Percentiles rank a stretch among this genome's conserved stretches.
Evolutionary conservation across 352 stramenopile species (phyloP).

Genomic region (Phytophthora fragariae): DNA sequence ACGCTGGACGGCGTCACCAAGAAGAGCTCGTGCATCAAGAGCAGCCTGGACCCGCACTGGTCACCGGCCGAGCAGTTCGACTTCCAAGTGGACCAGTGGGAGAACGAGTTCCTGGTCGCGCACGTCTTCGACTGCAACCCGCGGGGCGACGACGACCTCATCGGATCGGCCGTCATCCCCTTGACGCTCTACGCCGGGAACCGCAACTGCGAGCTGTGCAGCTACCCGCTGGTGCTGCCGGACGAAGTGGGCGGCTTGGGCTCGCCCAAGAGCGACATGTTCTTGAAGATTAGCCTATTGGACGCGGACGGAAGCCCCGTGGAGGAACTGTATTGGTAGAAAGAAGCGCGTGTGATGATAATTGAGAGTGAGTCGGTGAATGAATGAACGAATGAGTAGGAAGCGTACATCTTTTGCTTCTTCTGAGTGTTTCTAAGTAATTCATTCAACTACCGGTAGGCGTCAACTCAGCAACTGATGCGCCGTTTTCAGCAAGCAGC

Average conservation of each 20-base stretch:
- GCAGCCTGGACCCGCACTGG: conserved; percentile 75
- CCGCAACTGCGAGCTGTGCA: conserved; percentile 70
- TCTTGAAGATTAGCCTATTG: conserved; percentile 68
- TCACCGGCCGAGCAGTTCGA: conserved; percentile 75
- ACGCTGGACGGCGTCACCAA: conserved; percentile 50
- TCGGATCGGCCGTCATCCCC: conserved; percentile 77
- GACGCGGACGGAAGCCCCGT: conserved; percentile 60
- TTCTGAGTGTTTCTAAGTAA: not conserved
- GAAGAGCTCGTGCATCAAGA: conserved; percentile 73
- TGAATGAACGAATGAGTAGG: not conserved
- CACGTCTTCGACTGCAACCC: conserved; percentile 74
- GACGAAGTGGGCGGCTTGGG: conserved; percentile 65
- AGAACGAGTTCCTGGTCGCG: conserved; percentile 71
- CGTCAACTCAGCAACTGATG: not conserved
- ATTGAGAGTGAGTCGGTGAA: not conserved
- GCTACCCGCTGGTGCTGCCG: conserved; percentile 75
- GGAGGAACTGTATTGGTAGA: conserved; percentile 53
- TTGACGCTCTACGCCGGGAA: conserved; percentile 69
- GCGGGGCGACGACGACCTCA: conserved; percentile 62
- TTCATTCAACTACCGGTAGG: not conserved
- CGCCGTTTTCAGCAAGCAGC: not conserved
- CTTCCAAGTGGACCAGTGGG: conserved; percentile 68
- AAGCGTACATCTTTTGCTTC: not conserved
- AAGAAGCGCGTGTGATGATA: not conserved
- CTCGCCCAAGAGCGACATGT: conserved; percentile 67